Percentiles rank a stretch among this genome's conserved stretches.
Evolutionary conservation across 345 rosid species (phyloP).

Genomic region (Citrus maxima): DNA sequence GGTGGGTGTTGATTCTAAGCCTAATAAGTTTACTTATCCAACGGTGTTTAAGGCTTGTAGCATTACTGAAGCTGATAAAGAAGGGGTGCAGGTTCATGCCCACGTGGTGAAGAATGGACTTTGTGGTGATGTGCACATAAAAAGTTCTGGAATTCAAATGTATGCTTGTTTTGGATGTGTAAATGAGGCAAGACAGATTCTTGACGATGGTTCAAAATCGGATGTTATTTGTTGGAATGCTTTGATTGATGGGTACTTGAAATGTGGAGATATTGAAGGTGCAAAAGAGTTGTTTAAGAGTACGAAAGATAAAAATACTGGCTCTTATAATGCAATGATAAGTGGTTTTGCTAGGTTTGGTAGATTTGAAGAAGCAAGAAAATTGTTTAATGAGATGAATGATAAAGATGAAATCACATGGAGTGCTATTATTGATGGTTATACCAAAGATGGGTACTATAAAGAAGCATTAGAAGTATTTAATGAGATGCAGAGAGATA

Average conservation of each 20-base stretch:
- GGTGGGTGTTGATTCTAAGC: constrained; percentile 30
- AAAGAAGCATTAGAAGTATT: constrained; percentile 43
- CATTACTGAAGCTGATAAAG: constrained; percentile 6
- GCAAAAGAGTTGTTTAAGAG: constrained; percentile 33
- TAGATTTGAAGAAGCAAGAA: constrained; percentile 38
- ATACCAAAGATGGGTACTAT: constrained; percentile 26
- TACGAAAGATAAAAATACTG: constrained; percentile 28
- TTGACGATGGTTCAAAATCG: constrained; percentile 22
- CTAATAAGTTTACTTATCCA: constrained; percentile 49
- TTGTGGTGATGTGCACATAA: constrained; percentile 33
- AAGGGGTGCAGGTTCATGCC: constrained; percentile 39
- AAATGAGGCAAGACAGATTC: constrained; percentile 33
- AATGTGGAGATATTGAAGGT: constrained; percentile 30
- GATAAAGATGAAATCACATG: constrained; percentile 46
- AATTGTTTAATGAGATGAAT: constrained; percentile 35
- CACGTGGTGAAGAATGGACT: constrained; percentile 43
- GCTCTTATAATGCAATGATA: constrained; percentile 44
- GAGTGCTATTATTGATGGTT: constrained; percentile 52
- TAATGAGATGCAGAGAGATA: constrained; percentile 33
- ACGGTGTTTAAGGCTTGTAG: constrained; percentile 42
- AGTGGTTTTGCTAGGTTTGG: constrained; percentile 37
- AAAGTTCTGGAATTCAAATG: constrained; percentile 53
- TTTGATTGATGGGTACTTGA: constrained; percentile 40
- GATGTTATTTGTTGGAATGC: constrained; percentile 44
- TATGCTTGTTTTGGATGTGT: constrained; percentile 32